Conservation (phyloP, 305 asterid species). For the Fraxinus floribunda region DNA sequence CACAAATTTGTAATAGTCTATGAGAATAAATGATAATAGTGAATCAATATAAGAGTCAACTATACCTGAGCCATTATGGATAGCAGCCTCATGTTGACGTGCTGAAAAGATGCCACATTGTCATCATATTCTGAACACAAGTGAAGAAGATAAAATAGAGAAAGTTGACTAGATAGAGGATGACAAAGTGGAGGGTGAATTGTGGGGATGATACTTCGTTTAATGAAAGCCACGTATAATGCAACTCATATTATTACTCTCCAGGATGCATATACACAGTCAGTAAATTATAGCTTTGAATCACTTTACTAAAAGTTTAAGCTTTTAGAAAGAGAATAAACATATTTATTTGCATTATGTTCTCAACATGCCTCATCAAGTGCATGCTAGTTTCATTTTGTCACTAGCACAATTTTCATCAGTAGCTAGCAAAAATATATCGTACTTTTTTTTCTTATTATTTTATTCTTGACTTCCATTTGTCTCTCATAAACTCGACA, state of each 20-base stretch:
- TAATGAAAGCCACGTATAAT: conserved; percentile 15
- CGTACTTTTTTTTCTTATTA: not conserved
- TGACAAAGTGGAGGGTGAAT: not conserved
- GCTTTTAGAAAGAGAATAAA: not conserved
- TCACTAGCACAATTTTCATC: not conserved
- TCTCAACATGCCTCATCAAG: not conserved
- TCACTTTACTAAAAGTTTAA: not conserved
- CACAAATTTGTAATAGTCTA: conserved; percentile 4
- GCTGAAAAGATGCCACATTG: conserved; percentile 10
- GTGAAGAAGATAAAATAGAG: conserved; percentile 19
- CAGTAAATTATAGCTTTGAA: not conserved
- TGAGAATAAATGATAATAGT: conserved; percentile 1
- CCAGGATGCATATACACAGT: conserved; percentile 15
- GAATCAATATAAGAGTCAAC: conserved; percentile 14
- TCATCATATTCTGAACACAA: conserved; percentile 12
- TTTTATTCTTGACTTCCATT: conserved; percentile 25
- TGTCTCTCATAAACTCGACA: conserved; percentile 44
- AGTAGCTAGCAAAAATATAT: not conserved
- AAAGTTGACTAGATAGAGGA: conserved; percentile 1
- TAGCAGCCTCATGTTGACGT: conserved; percentile 6
- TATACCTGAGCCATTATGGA: conserved; percentile 19
- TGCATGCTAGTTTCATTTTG: not conserved
- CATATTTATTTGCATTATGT: conserved; percentile 10
- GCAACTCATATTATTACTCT: conserved; percentile 5
- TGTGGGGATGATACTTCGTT: conserved; percentile 6